Base-by-base conservation (phyloP, 352 stramenopile genomes). In the Phytophthora tentaculata region DNA sequence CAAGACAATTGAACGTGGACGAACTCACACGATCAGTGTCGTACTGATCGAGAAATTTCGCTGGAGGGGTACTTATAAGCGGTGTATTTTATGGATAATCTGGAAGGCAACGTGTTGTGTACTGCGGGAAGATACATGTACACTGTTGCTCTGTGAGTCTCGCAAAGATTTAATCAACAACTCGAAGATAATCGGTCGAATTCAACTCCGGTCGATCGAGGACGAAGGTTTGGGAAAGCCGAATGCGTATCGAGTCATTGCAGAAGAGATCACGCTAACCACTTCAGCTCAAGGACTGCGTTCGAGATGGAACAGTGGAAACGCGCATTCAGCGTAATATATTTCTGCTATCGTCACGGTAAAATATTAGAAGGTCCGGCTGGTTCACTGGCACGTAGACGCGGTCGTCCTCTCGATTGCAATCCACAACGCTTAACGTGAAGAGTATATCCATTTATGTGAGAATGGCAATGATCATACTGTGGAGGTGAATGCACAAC, bases 221-320 rank as follows among this genome's bases (percentile, higher is more conserved):
- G 82, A 93, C 41, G 87, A 93, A 66, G 64, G 77, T 43, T 78
- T 80, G 28, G 77, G 74, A n/a, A 95, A 93, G 48, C 74, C 78
- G 0, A 86, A 93, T 35, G 80, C 83, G 5, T 93, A 93, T 63
- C 74, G 77, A 43, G 66, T 93, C 29, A 61, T 82, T 17, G 90
- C 86, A 0, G 84, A 92, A 65, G 86, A 84, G 2, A 88, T 44
- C 84, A 85, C 16, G 71, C 81, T 10, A 87, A 86, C 23, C 86
- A 95, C 37, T 35, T 95, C 20, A 90, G 81, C 60, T 95, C 86
- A 7, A 71, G 86, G 17, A 95, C 86, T 19, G 79, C 72, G 5
- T 95, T 93, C 55, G 86, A 95, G 50, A 90, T 89, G 45, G 84
- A 92, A 5, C 86, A 95, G 37, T 95, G 86, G 86, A 92, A 89